A percentile compares a stretch with the other conserved stretches of the same genome.
Conservation (phyloP, 164 flowering plant genomes). For the Echeveria elegans region DNA sequence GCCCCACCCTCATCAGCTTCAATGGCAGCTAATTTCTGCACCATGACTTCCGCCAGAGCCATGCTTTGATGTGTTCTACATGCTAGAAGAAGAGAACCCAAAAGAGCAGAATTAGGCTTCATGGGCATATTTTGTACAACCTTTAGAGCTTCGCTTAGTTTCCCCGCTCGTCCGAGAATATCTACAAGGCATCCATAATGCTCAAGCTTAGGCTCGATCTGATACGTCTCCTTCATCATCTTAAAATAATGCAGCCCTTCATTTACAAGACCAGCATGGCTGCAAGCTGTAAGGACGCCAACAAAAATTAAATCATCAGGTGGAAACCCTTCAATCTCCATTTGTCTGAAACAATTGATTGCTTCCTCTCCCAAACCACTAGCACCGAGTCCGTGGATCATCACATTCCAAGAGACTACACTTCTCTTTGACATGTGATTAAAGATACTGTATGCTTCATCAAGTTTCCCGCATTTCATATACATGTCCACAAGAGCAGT, state of each 20-base stretch:
- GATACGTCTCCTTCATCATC: slow-evolving; percentile 15
- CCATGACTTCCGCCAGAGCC: slow-evolving; percentile 10
- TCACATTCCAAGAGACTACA: slow-evolving; percentile 28
- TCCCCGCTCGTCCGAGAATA: slow-evolving; percentile 26
- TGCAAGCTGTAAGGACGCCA: slow-evolving; percentile 28
- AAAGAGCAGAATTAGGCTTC: slow-evolving; percentile 14
- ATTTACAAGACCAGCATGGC: slow-evolving; percentile 26
- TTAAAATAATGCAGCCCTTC: slow-evolving; percentile 18
- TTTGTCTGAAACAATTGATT: slow-evolving; percentile 17
- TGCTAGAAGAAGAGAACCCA: slow-evolving; percentile 15
- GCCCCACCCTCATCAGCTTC: slow-evolving; percentile 15
- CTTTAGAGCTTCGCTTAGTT: slow-evolving; percentile 11
- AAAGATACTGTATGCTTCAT: slow-evolving; percentile 20
- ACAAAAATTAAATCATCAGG: slow-evolving; percentile 30
- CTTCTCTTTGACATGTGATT: slow-evolving; percentile 14
- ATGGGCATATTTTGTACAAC: slow-evolving; percentile 15
- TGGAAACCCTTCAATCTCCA: slow-evolving; percentile 17
- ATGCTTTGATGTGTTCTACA: slow-evolving; percentile 3
- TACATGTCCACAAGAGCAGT: slow-evolving; percentile 25
- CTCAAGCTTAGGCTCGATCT: slow-evolving; percentile 24
- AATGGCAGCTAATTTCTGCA: slow-evolving; percentile 10
- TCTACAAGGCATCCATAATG: slow-evolving; percentile 39
- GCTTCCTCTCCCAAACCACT: slow-evolving; percentile 24
- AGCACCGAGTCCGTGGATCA: slow-evolving; percentile 31
- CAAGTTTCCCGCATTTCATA: slow-evolving; percentile 14